Evolutionary conservation across 352 stramenopile species (phyloP).

Genomic region (Poterioochromonas sp.): DNA sequence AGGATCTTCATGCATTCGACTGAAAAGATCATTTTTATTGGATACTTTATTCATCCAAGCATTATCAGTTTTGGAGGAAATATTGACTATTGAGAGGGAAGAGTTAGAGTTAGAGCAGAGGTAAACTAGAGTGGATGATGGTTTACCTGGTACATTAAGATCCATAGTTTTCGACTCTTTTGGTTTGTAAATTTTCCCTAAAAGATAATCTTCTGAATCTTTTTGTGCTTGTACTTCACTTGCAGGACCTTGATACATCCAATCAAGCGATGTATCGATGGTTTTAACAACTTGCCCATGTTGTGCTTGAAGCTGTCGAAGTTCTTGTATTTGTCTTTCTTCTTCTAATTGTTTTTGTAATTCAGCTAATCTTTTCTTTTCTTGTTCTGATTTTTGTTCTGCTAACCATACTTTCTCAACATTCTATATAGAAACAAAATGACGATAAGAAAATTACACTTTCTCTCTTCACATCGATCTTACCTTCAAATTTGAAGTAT

Average conservation of each 20-base stretch:
- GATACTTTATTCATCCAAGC: constrained; percentile 18
- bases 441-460: not conserved
- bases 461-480: not conserved
- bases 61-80: not conserved
- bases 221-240: not conserved
- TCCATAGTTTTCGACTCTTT: not conserved
- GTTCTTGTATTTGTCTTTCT: constrained; percentile 31
- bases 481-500: constrained; percentile 28
- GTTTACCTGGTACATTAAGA: not conserved
- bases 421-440: constrained; percentile 11
- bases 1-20: constrained; percentile 20
- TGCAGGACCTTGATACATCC: constrained; percentile 29
- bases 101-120: no score
- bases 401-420: constrained; percentile 31
- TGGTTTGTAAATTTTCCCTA: constrained; percentile 32
- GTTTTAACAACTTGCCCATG: not conserved
- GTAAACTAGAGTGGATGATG: no score
- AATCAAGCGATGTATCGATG: constrained; percentile 9
- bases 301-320: constrained; percentile 19
- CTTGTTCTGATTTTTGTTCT: constrained; percentile 26
- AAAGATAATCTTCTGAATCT: constrained; percentile 27
- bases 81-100: not conserved
- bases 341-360: constrained; percentile 34
- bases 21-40: constrained; percentile 8
- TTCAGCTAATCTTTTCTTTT: constrained; percentile 20